Conservation (phyloP, 2,329 filamentous ascomycete genomes). For the Penicillium sp. region DNA sequence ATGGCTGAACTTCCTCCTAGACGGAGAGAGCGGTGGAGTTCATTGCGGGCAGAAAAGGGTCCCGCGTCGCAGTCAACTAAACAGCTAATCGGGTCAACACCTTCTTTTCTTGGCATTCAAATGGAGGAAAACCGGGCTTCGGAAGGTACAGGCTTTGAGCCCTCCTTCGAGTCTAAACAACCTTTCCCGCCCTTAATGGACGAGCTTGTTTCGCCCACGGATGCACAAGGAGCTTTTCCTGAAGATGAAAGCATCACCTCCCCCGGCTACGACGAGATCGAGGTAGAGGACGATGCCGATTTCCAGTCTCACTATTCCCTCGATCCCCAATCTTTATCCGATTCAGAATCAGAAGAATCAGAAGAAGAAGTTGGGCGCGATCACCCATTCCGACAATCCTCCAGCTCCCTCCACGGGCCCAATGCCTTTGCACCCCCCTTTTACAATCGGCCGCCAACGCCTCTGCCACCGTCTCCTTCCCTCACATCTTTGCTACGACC, state of each 20-base stretch:
- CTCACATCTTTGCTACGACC: slow-evolving; percentile 85
- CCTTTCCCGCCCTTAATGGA: slow-evolving; percentile 2
- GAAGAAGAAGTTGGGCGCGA: slow-evolving; percentile 33
- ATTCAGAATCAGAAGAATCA: slow-evolving; percentile 36
- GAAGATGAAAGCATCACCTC: slow-evolving; percentile 30
- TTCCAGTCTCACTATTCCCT: slow-evolving; percentile 49
- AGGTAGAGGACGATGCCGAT: slow-evolving; percentile 43
- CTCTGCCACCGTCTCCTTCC: slow-evolving; percentile 87
- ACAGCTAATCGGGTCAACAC: neutral
- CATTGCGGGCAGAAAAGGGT: neutral
- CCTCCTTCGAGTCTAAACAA: slow-evolving; percentile 23
- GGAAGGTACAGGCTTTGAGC: neutral
- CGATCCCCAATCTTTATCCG: slow-evolving; percentile 39
- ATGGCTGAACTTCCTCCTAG: neutral
- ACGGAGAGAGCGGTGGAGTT: neutral
- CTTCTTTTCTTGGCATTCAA: neutral
- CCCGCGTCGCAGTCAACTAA: neutral
- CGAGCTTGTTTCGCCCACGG: slow-evolving; percentile 3
- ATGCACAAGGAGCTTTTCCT: slow-evolving; percentile 11
- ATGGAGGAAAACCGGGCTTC: neutral
- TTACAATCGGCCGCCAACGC: slow-evolving; percentile 95
- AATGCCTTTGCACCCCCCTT: slow-evolving; percentile 75
- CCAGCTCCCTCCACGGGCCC: slow-evolving; percentile 42
- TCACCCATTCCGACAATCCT: slow-evolving; percentile 42
- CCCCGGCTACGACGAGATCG: slow-evolving; percentile 29